These are phyloP conservation scores for Flaveria robusta DNA, from an alignment of 129 eudicot species.

Conservation along the genomic window DNA sequence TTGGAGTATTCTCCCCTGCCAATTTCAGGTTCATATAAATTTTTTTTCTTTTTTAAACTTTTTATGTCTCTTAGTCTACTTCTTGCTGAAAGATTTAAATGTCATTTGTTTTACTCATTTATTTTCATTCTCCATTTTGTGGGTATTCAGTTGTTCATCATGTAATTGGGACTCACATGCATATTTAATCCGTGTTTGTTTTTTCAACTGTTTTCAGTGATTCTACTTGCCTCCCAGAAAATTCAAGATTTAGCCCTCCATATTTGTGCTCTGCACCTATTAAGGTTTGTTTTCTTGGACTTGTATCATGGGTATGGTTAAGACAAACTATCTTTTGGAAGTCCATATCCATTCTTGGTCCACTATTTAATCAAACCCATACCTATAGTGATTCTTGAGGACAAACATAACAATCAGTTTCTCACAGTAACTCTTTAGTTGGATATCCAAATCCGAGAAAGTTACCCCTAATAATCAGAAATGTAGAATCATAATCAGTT, in stretches of 20 bases:
- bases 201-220: slow-evolving; percentile 59
- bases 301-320: slow-evolving; percentile 10
- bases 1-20: slow-evolving; percentile 96
- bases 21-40: slow-evolving; percentile 69
- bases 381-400: too few relatives aligned
- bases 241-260: slow-evolving; percentile 65
- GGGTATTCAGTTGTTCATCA: not conserved
- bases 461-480: not conserved
- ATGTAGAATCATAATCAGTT: too few relatives aligned
- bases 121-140: not conserved
- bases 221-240: slow-evolving; percentile 65
- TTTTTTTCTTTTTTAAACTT: too few relatives aligned
- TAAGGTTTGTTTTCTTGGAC: slow-evolving; percentile 55
- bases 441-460: not conserved
- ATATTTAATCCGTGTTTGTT: not conserved
- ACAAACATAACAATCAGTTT: too few relatives aligned
- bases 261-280: slow-evolving; percentile 82
- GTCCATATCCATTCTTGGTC: too few relatives aligned
- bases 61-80: not conserved
- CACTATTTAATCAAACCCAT: too few relatives aligned
- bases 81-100: not conserved
- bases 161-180: slow-evolving; percentile 6
- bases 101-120: not conserved
- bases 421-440: not conserved
- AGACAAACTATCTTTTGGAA: too few relatives aligned